A percentile compares a stretch with the other conserved stretches of the same genome.
phyloP scores from a whole-genome alignment of 1,139 yeast genomes.

The Suhomyces choctaworum region DNA sequence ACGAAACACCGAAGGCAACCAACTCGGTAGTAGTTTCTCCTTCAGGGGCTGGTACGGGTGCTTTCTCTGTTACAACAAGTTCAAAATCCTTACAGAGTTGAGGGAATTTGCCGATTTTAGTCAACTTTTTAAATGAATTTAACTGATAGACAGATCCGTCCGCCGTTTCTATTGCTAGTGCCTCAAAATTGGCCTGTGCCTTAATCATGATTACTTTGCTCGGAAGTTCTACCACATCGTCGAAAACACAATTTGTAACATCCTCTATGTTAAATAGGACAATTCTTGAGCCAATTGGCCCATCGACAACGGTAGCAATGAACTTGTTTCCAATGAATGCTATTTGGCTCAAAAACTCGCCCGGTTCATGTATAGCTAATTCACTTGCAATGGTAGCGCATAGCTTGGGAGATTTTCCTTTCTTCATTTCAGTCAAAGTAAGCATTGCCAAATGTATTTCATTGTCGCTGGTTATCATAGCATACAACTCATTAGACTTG shows the following conservation, averaged over 20 bases:
- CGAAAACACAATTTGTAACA: slow-evolving; percentile 38
- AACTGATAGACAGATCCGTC: slow-evolving; percentile 60
- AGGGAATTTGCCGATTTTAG: slow-evolving; percentile 55
- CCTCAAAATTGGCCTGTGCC: slow-evolving; percentile 54
- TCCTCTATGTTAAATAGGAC: slow-evolving; percentile 48
- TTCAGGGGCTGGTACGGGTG: slow-evolving; percentile 7
- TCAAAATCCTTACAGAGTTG: slow-evolving; percentile 68
- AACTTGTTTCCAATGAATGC: slow-evolving; percentile 53
- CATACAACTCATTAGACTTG: slow-evolving; percentile 58
- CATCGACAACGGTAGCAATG: slow-evolving; percentile 61
- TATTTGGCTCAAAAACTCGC: slow-evolving; percentile 61
- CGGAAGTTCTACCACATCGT: slow-evolving; percentile 43
- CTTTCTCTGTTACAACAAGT: slow-evolving; percentile 33
- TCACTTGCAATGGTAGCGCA: slow-evolving; percentile 33
- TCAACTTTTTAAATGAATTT: slow-evolving; percentile 25
- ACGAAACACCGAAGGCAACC: slow-evolving; percentile 69
- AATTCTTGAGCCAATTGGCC: slow-evolving; percentile 47
- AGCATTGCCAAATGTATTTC: slow-evolving; percentile 27
- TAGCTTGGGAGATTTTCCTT: slow-evolving; percentile 50
- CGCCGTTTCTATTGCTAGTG: slow-evolving; percentile 58
- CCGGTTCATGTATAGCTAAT: slow-evolving; percentile 30
- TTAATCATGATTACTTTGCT: slow-evolving; percentile 58
- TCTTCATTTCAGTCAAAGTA: slow-evolving; percentile 31
- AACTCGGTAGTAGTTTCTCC: slow-evolving; percentile 29
- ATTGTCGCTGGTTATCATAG: slow-evolving; percentile 50